These are phyloP conservation scores for Penicillium cataractarum DNA, from an alignment of 495 filamentous ascomycete genomes.

Conservation along the genomic window DNA sequence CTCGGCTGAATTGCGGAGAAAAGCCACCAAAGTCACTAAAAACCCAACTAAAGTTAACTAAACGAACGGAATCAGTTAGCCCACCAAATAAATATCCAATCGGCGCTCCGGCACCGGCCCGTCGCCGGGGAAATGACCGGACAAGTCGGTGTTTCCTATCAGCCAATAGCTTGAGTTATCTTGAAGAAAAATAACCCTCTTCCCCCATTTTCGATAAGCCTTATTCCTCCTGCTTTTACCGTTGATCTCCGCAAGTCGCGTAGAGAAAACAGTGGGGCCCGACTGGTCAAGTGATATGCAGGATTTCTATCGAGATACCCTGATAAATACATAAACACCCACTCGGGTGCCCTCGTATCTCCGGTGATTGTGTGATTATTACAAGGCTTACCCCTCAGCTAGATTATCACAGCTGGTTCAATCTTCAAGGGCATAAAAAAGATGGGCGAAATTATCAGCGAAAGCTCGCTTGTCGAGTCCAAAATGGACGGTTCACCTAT, in stretches of 20 bases:
- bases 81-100: background rate
- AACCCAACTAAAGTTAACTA: background rate
- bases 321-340: background rate
- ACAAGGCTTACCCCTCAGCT: background rate
- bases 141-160: conserved; percentile 6
- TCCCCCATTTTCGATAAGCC: background rate
- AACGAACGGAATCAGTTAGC: background rate
- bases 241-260: conserved; percentile 4
- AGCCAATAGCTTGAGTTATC: background rate
- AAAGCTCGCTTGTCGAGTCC: conserved; percentile 3
- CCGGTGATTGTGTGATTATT: no score
- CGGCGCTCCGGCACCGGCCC: conserved; percentile 5
- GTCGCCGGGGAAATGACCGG: conserved; percentile 6
- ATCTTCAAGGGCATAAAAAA: background rate
- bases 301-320: background rate
- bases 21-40: conserved; percentile 4
- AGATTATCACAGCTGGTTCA: background rate
- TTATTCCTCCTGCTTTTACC: background rate
- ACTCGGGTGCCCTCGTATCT: background rate
- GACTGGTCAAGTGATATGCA: background rate
- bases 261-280: background rate
- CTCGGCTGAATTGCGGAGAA: conserved; percentile 3
- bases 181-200: background rate
- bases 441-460: conserved; percentile 6
- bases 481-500: background rate